These are phyloP conservation scores for Podaxis sp. DNA, from an alignment of 768 basidiomycete genomes.

Conservation along the genomic window DNA sequence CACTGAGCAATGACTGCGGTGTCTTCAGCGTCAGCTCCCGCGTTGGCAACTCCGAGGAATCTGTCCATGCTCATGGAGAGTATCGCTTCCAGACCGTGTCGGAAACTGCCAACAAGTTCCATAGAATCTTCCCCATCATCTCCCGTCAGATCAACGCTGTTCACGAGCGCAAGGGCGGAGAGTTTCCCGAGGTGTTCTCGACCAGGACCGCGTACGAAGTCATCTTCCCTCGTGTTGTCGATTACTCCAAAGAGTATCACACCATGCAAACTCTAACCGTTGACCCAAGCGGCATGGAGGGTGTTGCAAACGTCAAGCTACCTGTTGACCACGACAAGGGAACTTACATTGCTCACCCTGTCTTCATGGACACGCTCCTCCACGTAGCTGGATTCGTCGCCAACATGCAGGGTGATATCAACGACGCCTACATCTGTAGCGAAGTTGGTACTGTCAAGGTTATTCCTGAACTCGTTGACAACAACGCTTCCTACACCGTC, in stretches of 20 bases:
- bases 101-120: constrained; percentile 37
- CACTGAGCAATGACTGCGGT: constrained; percentile 37
- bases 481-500: constrained; percentile 24
- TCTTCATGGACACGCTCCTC: constrained; percentile 67
- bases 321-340: constrained; percentile 13
- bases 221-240: constrained; percentile 69
- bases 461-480: constrained; percentile 33
- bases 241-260: constrained; percentile 59
- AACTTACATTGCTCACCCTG: constrained; percentile 45
- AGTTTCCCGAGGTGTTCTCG: constrained; percentile 43
- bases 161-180: constrained; percentile 23
- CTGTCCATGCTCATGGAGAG: constrained; percentile 46
- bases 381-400: constrained; percentile 72
- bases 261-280: constrained; percentile 58
- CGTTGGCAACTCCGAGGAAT: constrained; percentile 28
- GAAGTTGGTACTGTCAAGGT: constrained; percentile 50
- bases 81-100: constrained; percentile 36
- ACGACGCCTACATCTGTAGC: constrained; percentile 66
- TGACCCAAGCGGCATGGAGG: constrained; percentile 56
- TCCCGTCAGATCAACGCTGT: constrained; percentile 34
- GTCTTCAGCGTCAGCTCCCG: constrained; percentile 50
- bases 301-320: constrained; percentile 48
- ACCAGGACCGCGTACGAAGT: constrained; percentile 61
- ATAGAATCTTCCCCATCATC: constrained; percentile 33
- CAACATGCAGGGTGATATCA: constrained; percentile 50